Percentiles rank a stretch among this genome's conserved stretches.
These are phyloP conservation scores for Lobosporangium transversale DNA, from an alignment of 192 early-diverging fungal genomes.

Conservation along the genomic window DNA sequence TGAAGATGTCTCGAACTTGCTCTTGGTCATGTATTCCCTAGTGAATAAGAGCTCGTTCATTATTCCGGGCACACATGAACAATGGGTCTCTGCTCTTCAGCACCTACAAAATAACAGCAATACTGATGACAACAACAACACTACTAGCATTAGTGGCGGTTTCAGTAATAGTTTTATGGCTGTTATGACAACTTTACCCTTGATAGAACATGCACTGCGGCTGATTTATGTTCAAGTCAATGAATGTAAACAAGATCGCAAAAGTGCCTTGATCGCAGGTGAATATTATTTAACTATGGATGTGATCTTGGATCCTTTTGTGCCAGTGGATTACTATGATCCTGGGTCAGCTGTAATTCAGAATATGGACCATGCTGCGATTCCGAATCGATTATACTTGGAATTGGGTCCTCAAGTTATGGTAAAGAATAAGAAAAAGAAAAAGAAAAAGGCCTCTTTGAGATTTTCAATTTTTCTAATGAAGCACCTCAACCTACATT, in stretches of 20 bases:
- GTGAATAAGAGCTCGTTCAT: conserved; percentile 21
- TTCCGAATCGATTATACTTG: conserved; percentile 13
- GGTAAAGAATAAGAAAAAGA: conserved; percentile 19
- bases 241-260: conserved; percentile 39
- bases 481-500: too few relatives aligned
- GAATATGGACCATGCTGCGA: background rate
- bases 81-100: conserved; percentile 13
- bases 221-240: conserved; percentile 25
- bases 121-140: background rate
- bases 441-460: too few relatives aligned
- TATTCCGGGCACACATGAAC: conserved; percentile 9
- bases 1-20: background rate
- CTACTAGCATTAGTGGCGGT: background rate
- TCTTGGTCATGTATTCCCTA: background rate
- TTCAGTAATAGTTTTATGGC: conserved; percentile 14
- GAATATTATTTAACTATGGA: conserved; percentile 49
- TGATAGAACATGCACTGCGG: conserved; percentile 32
- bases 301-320: conserved; percentile 20
- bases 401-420: conserved; percentile 9
- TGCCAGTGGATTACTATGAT: conserved; percentile 32
- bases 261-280: conserved; percentile 26
- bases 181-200: conserved; percentile 33
- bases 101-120: background rate
- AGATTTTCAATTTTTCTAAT: too few relatives aligned
- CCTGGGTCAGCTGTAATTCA: background rate